Base-by-base conservation (phyloP, 306 rosid genomes). In the Sindora glabra region DNA sequence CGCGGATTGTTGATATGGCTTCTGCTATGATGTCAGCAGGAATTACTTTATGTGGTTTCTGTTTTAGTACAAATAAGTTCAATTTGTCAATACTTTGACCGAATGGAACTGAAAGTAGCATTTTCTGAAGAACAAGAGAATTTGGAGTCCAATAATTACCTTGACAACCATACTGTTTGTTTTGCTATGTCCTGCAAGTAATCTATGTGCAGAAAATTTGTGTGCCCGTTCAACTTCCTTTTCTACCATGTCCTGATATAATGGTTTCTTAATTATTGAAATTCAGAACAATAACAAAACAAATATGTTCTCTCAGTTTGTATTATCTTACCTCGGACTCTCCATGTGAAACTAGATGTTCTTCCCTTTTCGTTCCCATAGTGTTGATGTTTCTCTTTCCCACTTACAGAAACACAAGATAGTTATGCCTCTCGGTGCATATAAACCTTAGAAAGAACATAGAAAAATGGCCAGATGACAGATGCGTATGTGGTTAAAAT, bases 111-210 rank as follows among this genome's bases (percentile, higher is more conserved):
- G 18, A 6, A 29, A 57, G 39, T 36, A 17, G 59, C 55, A 21
- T 47, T 34, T 18, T 17, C 8, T 27, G 22, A 33, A 25, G 14
- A 37, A 32, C 9, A 46, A 16, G 21, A 3, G 55, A 63, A 46
- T 26, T 22, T 11, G 47, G 50, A 56, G 37, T 23, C 8, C 51
- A 19, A 10, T 22, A 13, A 24, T 34, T 71, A 90, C 97, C 97
- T 90, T 87, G 6, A 90, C 19, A 40, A 86, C 84, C 97, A 87
- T 71, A 51, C 96, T 85, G 81, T 69, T 85, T 73, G 97, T 83
- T 58, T 83, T 87, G 67, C 80, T 58, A 46, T 81, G 81, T 19
- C 79, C 96, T 44, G 70, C 10, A 10, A 68, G 6, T 70, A 82
- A 64, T 65, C 71, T 87, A 54, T 72, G 79, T 23, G 68, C 56